phyloP scores from a whole-genome alignment of 352 stramenopile species.

The Globisporangium spiculum region DNA sequence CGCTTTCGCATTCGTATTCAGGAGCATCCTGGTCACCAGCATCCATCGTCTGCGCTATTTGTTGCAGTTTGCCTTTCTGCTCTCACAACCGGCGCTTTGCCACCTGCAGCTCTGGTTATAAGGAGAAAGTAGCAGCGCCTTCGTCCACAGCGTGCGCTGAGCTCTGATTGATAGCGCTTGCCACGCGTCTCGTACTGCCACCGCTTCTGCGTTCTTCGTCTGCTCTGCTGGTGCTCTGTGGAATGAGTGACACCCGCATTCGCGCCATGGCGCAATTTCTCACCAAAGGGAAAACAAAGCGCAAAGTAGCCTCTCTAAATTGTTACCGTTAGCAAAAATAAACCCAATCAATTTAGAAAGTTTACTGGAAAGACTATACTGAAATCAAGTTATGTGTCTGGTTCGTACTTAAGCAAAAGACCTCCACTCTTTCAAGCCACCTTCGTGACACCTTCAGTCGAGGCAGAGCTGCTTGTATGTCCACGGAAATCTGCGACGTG shows the following conservation, averaged over 20 bases:
- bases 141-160: not conserved
- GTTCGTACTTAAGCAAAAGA: not conserved
- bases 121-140: not conserved
- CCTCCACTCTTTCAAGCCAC: not conserved
- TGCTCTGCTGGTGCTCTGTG: not conserved
- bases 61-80: not conserved
- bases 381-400: not conserved
- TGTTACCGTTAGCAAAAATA: not conserved
- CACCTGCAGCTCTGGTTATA: not conserved
- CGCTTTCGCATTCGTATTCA: not conserved
- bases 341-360: not conserved
- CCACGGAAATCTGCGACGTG: constrained; percentile 5
- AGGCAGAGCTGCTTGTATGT: too few species aligned
- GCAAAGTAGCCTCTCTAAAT: not conserved
- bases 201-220: not conserved
- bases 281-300: not conserved
- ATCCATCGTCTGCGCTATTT: not conserved
- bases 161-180: not conserved
- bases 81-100: not conserved
- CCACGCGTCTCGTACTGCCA: not conserved
- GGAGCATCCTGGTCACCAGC: not conserved
- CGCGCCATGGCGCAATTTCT: not conserved
- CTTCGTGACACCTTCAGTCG: not conserved
- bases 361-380: not conserved
- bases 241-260: not conserved